Evolutionary conservation across 306 rosid genomes (phyloP), one percentile per base, ranked within the genome.

Genomic region (Crataegus laevigata): DNA sequence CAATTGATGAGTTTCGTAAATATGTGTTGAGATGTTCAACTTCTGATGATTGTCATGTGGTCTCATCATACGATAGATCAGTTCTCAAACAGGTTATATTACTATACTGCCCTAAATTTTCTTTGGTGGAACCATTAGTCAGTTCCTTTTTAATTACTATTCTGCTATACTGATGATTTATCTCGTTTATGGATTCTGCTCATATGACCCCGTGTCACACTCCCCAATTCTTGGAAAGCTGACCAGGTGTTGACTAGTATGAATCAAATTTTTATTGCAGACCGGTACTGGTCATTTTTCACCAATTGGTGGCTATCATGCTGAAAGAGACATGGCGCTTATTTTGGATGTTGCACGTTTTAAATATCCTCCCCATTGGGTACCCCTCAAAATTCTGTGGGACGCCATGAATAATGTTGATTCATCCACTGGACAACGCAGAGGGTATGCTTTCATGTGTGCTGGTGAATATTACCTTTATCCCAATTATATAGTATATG

Each of bases 291-390:
- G 98, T 68, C 98, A 94, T 82, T 94, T 94, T 90, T 94, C 98
- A 66, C 98, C 98, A 22, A 92, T 94, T 69, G 98, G 97, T 67
- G 98, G 97, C 69, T 94, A 88, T 81, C 97, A 94, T 72, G 88
- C 78, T 81, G 93, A 81, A 70, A 87, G 73, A 79, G 97, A 94
- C 82, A 94, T 94, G 98, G 89, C 88, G 1, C 94, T 94, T 76
- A 86, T 94, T 80, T 80, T 94, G 85, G 98, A 90, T 65, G 98
- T 94, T 73, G 98, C 98, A 61, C 96, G 98, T 21, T 94, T 94
- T 76, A 94, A 94, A 75, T 94, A 94, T 83, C 98, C 98, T 82
- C 96, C 98, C 19, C 97, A 94, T n/a, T 94, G 98, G 97, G 91
- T 94, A 26, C 94, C 97, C 8, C 90, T 94, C 68, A 65, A 74